These are phyloP conservation scores for Nitzschia palea DNA, from an alignment of 108 stramenopile species.

Conservation along the genomic window DNA sequence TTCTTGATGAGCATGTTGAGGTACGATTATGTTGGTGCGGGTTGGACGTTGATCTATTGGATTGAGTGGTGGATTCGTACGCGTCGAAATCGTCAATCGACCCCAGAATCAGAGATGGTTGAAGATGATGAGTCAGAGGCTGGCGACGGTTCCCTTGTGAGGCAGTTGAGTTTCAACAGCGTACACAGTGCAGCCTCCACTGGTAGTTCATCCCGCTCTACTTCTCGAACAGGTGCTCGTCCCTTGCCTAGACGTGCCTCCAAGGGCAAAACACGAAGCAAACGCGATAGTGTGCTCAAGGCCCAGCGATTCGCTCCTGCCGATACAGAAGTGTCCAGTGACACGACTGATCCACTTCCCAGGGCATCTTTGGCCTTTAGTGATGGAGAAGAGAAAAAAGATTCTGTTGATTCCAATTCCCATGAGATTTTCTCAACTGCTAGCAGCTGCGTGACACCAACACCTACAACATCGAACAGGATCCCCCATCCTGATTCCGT, in stretches of 20 bases:
- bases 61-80: conserved; percentile 25
- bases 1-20: conserved; percentile 35
- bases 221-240: background rate
- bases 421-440: background rate
- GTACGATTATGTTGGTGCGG: conserved; percentile 46
- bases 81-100: conserved; percentile 5
- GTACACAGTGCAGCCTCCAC: background rate
- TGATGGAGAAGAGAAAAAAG: conserved; percentile 14
- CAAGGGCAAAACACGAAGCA: conserved; percentile 2
- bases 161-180: background rate
- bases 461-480: conserved; percentile 1
- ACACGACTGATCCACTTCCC: background rate
- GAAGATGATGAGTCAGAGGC: conserved; percentile 34
- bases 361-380: background rate
- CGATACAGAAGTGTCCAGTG: background rate
- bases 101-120: conserved; percentile 14
- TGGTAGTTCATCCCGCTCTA: background rate
- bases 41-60: conserved; percentile 45
- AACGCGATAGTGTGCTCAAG: background rate
- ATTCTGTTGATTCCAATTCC: background rate
- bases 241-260: background rate
- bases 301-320: too few species aligned
- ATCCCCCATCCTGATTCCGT: conserved; percentile 2
- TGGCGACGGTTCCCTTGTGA: background rate
- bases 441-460: background rate